Evolutionary conservation across 495 filamentous ascomycete species (phyloP).

Genomic region (Penicillium chermesinum): DNA sequence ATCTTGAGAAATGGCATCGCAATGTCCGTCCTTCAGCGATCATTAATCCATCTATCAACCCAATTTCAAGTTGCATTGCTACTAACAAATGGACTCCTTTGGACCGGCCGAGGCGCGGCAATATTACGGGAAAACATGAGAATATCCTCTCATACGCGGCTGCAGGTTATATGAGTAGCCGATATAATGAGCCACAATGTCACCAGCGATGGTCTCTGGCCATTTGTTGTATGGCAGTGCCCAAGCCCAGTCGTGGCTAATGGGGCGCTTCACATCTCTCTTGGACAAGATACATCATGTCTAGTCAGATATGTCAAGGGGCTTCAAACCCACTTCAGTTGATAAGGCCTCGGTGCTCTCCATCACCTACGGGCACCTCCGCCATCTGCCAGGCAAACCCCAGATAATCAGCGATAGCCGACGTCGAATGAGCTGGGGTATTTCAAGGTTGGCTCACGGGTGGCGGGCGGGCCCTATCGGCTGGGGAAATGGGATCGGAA

Average conservation of each 20-base stretch:
- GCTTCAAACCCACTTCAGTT: no score
- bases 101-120: neutral
- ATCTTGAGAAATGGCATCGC: neutral
- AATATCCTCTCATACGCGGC: no score
- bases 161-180: no score
- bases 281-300: no score
- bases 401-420: slow-evolving; percentile 15
- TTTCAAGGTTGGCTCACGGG: neutral
- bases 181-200: no score
- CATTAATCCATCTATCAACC: neutral
- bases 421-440: slow-evolving; percentile 4
- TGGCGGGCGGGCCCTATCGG: neutral
- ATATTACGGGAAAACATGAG: no score
- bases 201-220: no score
- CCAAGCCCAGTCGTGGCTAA: no score
- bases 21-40: neutral
- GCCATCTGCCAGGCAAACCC: slow-evolving; percentile 13
- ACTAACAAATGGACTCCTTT: neutral
- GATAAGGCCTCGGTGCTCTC: slow-evolving; percentile 18
- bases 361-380: slow-evolving; percentile 15
- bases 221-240: no score
- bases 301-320: no score
- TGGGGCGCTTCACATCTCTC: no score
- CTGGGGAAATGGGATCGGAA: neutral
- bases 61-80: neutral